phyloP scores from a whole-genome alignment of 805 yeast genomes.

The Zygosaccharomyces gambellarensis region DNA sequence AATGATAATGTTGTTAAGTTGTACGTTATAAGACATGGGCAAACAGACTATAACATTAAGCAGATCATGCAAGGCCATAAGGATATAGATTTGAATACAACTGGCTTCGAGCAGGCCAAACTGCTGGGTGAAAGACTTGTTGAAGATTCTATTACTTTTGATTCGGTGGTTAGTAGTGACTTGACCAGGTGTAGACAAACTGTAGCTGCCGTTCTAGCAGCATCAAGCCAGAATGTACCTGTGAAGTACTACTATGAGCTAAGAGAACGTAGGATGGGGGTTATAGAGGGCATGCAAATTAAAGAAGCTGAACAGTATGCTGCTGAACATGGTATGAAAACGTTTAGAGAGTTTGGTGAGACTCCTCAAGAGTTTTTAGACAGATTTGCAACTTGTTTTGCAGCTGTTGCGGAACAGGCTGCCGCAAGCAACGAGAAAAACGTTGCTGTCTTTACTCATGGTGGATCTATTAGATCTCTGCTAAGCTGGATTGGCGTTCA shows the following conservation, averaged over 20 bases:
- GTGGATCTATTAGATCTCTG: slow-evolving; percentile 69
- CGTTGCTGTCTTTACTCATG: slow-evolving; percentile 66
- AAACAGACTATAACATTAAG: slow-evolving; percentile 64
- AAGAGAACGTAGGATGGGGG: slow-evolving; percentile 77
- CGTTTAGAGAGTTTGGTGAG: slow-evolving; percentile 67
- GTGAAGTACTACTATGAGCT: slow-evolving; percentile 40
- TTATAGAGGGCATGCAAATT: slow-evolving; percentile 68
- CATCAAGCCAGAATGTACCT: slow-evolving; percentile 19
- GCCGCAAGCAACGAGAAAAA: slow-evolving; percentile 38
- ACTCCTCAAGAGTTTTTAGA: slow-evolving; percentile 39
- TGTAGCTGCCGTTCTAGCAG: slow-evolving; percentile 38
- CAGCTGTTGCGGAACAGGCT: slow-evolving; percentile 38
- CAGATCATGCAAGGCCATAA: slow-evolving; percentile 76
- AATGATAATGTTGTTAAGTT: slow-evolving; percentile 42
- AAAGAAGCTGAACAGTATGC: slow-evolving; percentile 54
- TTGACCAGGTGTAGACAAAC: slow-evolving; percentile 59
- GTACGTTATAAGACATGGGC: slow-evolving; percentile 77
- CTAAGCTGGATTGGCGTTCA: slow-evolving; percentile 45
- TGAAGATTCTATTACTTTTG: slow-evolving; percentile 32
- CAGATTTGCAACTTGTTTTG: slow-evolving; percentile 48
- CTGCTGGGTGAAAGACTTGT: slow-evolving; percentile 42
- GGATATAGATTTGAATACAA: slow-evolving; percentile 57
- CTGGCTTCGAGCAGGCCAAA: slow-evolving; percentile 58
- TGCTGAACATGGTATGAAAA: slow-evolving; percentile 47
- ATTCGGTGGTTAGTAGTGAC: slow-evolving; percentile 39